Base-by-base conservation (phyloP, 345 rosid species). In the Raphanus raphanistrum region DNA sequence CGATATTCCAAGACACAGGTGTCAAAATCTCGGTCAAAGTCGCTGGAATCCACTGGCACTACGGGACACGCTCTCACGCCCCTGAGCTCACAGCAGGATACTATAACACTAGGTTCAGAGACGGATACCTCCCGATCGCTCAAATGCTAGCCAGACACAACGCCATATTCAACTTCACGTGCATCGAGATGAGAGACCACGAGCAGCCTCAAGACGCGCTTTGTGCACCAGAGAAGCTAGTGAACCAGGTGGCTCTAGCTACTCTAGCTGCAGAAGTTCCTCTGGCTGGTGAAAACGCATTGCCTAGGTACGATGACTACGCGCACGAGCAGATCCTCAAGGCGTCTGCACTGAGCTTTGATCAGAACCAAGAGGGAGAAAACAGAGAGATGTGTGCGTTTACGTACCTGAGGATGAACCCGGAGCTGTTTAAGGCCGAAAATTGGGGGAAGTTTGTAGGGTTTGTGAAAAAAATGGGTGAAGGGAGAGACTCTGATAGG, bases 11-110 rank as follows among this genome's bases (percentile, higher is more conserved):
- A 41, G 73, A 71, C 41, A 74, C 78, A 0, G 87, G 86, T 0
- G 90, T 84, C 15, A 95, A 95, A 82, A 88, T 95, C 65, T 95
- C 99, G 0, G 97, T 90, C 3, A 95, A 95, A 80, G 35, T 95
- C 71, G 97, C 98, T 8, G 99, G 99, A 55, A 95, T 95, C 71
- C 99, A 95, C 73, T 95, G 99, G 98, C 99, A 95, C 70, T 95
- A 90, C 1, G 99, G 99, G n/a, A 84, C 84, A 5, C 84, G 98
- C 17, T 95, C 98, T 15, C 99, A 95, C 59, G 97, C 99, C 36
- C 96, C 99, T 21, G 99, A 95, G 81, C 99, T 95, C 68, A 95
- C 98, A 3, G 99, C 98, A 21, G 99, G 99, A 36, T 95, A 92
- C 81, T 95, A 90, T 76, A 95, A 92, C 87, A 95, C 99, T 2